Base-by-base conservation (phyloP, 2,329 filamentous ascomycete species). In the Fusarium oligoseptatum region DNA sequence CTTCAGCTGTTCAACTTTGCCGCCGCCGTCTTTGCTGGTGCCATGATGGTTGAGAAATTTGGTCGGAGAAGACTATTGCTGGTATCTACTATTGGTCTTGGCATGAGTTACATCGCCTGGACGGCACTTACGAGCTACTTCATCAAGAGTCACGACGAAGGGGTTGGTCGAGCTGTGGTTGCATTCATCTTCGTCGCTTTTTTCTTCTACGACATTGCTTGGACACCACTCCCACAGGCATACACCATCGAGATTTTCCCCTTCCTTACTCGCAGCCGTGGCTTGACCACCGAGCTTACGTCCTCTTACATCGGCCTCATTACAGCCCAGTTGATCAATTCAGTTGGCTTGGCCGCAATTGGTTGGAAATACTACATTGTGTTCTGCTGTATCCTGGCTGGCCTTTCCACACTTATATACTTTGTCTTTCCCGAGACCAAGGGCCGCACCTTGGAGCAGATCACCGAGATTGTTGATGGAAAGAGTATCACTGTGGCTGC, bases 361-460 rank as follows among this genome's bases (percentile, higher is more conserved):
- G 74, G 67, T 0, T 85, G 83, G 83, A 81, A 76, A 37, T 85
- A 84, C 70, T 85, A 83, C 64, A 77, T 81, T 55, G 78, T 85
- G 22, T 85, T 81, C 63, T 76, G 80, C 67, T 78, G 77, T 6
- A 79, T 82, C 61, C 39, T 83, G 27, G 70, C 69, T 3, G 60
- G 79, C 14, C 75, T 80, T 37, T 58, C 83, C 20, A 60, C 73
- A 3, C 55, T 82, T 27, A 76, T 83, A 22, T 85, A 81, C 64
- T 83, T 84, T 68, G 77, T 82, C 17, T 80, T 78, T 39, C 79
- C 79, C 0, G 79, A 81, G 69, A 81, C 79, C 3, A 76, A 75
- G 56, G 78, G 77, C 2, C 60, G 62, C 6, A 75, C 65, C 2
- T 61, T 80, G 50, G 79, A 80, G 61, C 72, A 80, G 55, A 75